Evolutionary conservation across 495 filamentous ascomycete species (phyloP).

Genomic region (Penicillium coffeae): DNA sequence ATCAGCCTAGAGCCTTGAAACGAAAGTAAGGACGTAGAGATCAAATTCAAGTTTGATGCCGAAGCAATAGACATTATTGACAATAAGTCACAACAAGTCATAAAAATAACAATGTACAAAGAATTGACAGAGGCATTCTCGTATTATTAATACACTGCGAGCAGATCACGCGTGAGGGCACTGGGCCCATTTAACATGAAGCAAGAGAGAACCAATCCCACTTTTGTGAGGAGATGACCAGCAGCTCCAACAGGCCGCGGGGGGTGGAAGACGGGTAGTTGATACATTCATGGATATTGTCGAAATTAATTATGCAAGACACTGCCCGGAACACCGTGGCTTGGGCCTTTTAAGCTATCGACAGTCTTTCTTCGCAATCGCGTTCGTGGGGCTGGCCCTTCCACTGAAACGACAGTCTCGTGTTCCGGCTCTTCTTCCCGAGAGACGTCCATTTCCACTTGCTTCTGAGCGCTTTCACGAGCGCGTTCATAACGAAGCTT

Average conservation of each 20-base stretch:
- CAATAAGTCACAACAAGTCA: constrained; percentile 17
- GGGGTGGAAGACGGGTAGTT: constrained; percentile 15
- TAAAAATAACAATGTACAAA: constrained; percentile 26
- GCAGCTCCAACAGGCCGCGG: constrained; percentile 29
- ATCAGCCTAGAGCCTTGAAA: too few relatives aligned
- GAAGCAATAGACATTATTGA: constrained; percentile 28
- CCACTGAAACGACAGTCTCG: constrained; percentile 27
- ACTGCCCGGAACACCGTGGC: constrained; percentile 38
- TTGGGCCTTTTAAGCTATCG: constrained; percentile 40
- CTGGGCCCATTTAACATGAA: constrained; percentile 22
- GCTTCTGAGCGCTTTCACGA: constrained; percentile 39
- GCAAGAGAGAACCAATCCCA: constrained; percentile 12
- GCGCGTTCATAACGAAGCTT: constrained; percentile 44
- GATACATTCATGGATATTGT: constrained; percentile 14
- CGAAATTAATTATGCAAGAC: constrained; percentile 32
- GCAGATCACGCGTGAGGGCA: neutral
- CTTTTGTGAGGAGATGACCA: constrained; percentile 30
- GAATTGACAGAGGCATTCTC: constrained; percentile 19
- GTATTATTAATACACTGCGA: constrained; percentile 27
- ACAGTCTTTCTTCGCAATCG: constrained; percentile 39
- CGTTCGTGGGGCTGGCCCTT: constrained; percentile 30
- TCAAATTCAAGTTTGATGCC: constrained; percentile 2
- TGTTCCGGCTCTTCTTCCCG: constrained; percentile 16
- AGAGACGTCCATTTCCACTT: constrained; percentile 30
- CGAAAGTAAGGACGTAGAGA: too few relatives aligned